Percentiles rank a stretch among this genome's conserved stretches.
These are phyloP conservation scores for Stellera chamaejasme DNA, from an alignment of 345 rosid genomes.

Conservation along the genomic window DNA sequence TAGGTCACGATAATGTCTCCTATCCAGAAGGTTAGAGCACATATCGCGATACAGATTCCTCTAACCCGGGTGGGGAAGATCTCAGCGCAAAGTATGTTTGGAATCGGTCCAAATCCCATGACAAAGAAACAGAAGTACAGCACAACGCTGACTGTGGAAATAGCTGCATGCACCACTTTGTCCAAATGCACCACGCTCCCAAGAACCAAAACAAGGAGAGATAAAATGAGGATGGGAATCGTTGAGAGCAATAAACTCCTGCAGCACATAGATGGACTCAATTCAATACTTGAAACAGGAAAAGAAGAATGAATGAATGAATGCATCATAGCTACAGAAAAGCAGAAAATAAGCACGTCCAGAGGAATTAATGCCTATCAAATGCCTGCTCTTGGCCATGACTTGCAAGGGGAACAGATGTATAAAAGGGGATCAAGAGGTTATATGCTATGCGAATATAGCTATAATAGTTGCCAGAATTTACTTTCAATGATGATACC, in stretches of 20 bases:
- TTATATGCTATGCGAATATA: too few species aligned
- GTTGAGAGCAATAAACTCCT: slow-evolving; percentile 86
- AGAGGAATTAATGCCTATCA: too few species aligned
- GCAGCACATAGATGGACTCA: slow-evolving; percentile 13
- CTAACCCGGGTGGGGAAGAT: slow-evolving; percentile 94
- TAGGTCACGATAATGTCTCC: slow-evolving; percentile 79
- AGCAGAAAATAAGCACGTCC: too few species aligned
- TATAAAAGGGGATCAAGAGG: too few species aligned
- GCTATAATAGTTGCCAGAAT: too few species aligned
- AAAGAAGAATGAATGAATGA: slow-evolving; percentile 1
- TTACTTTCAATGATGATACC: too few species aligned
- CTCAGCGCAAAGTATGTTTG: slow-evolving; percentile 92
- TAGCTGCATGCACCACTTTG: slow-evolving; percentile 43
- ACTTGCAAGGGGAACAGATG: too few species aligned
- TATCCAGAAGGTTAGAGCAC: slow-evolving; percentile 82
- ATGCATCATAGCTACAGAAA: background rate
- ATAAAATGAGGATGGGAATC: slow-evolving; percentile 55
- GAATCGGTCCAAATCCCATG: slow-evolving; percentile 96
- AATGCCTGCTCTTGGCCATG: too few species aligned
- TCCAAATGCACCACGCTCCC: slow-evolving; percentile 46
- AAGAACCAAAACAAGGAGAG: slow-evolving; percentile 56
- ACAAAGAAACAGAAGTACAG: slow-evolving; percentile 88
- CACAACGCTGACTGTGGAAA: slow-evolving; percentile 62
- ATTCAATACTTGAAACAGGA: background rate
- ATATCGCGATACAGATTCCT: slow-evolving; percentile 85